Conservation (phyloP, 495 filamentous ascomycete genomes). For the Xylaria venustula region DNA sequence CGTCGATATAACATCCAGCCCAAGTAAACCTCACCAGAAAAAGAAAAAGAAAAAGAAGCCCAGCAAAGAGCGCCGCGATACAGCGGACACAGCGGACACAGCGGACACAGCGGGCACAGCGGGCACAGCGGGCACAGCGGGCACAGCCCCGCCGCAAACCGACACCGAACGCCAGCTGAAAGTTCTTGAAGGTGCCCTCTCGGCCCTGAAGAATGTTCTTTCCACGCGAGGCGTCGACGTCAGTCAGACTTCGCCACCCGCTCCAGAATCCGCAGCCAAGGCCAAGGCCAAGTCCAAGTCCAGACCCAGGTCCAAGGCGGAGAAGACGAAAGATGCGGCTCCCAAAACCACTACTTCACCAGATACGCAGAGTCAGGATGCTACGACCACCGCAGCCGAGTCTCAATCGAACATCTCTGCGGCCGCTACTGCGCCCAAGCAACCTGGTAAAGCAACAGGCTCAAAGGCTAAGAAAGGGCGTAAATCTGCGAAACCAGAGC, state of each 20-base stretch:
- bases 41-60: not conserved
- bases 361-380: no score
- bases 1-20: no score
- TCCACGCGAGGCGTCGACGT: conserved; percentile 23
- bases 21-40: not conserved
- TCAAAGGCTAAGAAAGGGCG: no score
- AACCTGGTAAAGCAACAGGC: no score
- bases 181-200: conserved; percentile 21
- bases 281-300: not conserved
- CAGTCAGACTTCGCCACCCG: conserved; percentile 6
- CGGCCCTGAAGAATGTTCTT: conserved; percentile 26
- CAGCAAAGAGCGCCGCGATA: conserved; percentile 5
- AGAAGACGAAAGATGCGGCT: not conserved
- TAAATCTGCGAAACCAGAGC: no score
- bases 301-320: conserved; percentile 6
- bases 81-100: no score
- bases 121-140: no score
- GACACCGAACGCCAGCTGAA: conserved; percentile 19
- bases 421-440: no score
- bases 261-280: not conserved
- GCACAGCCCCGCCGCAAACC: not conserved
- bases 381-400: no score
- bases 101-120: no score
- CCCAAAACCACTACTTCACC: not conserved
- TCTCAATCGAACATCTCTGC: no score